A percentile compares a stretch with the other conserved stretches of the same genome.
Evolutionary conservation across 257 asterid species (phyloP).

Genomic region (Solanum chiquidenum): DNA sequence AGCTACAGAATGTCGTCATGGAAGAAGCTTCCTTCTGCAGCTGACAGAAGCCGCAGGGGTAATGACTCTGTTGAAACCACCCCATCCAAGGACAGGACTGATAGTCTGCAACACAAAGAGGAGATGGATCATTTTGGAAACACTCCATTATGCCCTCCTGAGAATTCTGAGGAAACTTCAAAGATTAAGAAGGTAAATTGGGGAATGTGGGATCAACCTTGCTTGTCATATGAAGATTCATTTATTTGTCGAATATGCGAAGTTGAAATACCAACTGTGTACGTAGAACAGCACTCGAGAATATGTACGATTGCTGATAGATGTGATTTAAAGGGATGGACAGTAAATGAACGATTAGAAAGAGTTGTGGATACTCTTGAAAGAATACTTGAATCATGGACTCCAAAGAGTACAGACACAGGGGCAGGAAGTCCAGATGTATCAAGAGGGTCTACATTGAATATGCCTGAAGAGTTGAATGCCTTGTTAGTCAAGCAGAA

Average conservation of each 20-base stretch:
- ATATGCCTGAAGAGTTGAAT: conserved; percentile 35
- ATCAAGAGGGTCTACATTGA: conserved; percentile 27
- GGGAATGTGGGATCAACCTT: conserved; percentile 80
- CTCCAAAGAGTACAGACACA: conserved; percentile 37
- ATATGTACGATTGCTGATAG: conserved; percentile 92
- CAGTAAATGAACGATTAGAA: conserved; percentile 73
- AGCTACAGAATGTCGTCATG: conserved; percentile 93
- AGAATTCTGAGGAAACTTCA: conserved; percentile 39
- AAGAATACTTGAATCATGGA: conserved; percentile 79
- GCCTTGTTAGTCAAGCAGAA: conserved; percentile 36
- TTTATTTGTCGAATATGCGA: conserved; percentile 96
- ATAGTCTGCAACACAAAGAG: conserved; percentile 23
- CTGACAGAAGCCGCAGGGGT: conserved; percentile 44
- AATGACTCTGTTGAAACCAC: conserved; percentile 35
- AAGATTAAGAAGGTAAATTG: conserved; percentile 41
- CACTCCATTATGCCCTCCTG: conserved; percentile 26
- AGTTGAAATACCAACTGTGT: conserved; percentile 86
- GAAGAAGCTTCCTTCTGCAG: conserved; percentile 86
- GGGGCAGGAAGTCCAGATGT: conserved; percentile 52
- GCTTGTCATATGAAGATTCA: conserved; percentile 67
- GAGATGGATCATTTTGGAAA: conserved; percentile 29
- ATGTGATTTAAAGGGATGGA: conserved; percentile 92
- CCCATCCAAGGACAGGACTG: conserved; percentile 30
- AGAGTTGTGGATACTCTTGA: conserved; percentile 84
- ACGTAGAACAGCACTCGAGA: conserved; percentile 91